Base-by-base conservation (phyloP, 306 rosid genomes). In the Sicyos baderoa region DNA sequence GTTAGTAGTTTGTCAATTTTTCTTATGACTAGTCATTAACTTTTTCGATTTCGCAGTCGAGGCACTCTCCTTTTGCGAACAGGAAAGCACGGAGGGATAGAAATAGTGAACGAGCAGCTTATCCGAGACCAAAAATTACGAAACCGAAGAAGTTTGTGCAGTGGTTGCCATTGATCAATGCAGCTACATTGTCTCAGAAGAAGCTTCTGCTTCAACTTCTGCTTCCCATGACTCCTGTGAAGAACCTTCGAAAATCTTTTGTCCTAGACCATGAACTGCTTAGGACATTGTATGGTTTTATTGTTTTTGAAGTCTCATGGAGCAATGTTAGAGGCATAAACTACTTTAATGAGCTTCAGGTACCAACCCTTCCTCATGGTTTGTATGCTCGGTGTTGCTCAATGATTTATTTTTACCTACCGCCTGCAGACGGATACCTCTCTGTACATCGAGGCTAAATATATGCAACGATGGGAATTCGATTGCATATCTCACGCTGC, bases 291-390 rank as follows among this genome's bases (percentile, higher is more conserved):
- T 82, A 77, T 59, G 99, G 99, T 47, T 90, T 88, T 82, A 94
- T 94, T 58, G 85, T 94, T 29, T 94, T 94, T 75, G 97, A 88
- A 83, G 89, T 88, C 74, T 79, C 83, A 35, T 94, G 99, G 99
- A 73, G 69, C 74, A 45, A 75, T 80, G 97, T 90, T 51, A 88
- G 97, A 53, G 99, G 99, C 74, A 86, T 94, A 55, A 90, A 78
- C 82, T 94, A 94, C 93, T 79, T 85, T 55, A 94, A 86, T 76
- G 99, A 90, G 80, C 97, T 94, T 82, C 99, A 88, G 96, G 99
- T 88, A 77, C 66, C 44, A 18, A 52, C 62, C 65, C 78, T 37
- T 75, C 55, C 27, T n/a, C n/a, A n/a, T n/a, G n/a, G n/a, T n/a
- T n/a, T n/a, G n/a, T n/a, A n/a, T n/a, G n/a, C n/a, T n/a, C n/a